Evolutionary conservation across 495 filamentous ascomycete genomes (phyloP).

Genomic region (Neurospora sublineolata): DNA sequence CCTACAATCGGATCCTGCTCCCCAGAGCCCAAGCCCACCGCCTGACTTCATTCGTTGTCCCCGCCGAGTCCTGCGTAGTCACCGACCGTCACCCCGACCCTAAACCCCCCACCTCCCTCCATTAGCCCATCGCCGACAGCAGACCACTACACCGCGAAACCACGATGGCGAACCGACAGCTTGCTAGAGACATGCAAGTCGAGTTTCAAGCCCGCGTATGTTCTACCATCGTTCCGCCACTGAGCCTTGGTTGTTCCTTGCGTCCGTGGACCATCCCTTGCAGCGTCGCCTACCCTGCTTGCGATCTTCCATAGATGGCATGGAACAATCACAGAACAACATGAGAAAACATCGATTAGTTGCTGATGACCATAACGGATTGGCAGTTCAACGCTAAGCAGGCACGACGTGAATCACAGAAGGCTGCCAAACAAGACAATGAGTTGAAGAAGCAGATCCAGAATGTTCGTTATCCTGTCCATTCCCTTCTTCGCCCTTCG

Average conservation of each 20-base stretch:
- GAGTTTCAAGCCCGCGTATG: constrained; percentile 41
- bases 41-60: background rate
- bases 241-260: background rate
- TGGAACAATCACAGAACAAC: background rate
- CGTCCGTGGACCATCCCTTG: background rate
- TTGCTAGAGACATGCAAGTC: constrained; percentile 39
- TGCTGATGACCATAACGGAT: background rate
- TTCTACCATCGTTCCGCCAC: background rate
- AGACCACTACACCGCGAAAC: background rate
- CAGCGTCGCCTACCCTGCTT: background rate
- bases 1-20: background rate
- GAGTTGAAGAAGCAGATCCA: constrained; percentile 74
- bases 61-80: background rate
- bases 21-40: background rate
- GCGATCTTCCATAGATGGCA: background rate
- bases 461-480: constrained; percentile 38
- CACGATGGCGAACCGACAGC: constrained; percentile 40
- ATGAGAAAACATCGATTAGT: background rate
- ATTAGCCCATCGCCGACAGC: background rate
- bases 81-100: constrained; percentile 3
- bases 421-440: constrained; percentile 73
- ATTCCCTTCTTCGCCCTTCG: background rate
- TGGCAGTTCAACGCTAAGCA: constrained; percentile 73
- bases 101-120: constrained; percentile 1
- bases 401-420: constrained; percentile 66